Evolutionary conservation across 192 early-diverging fungal species (phyloP).

Genomic region (Dissophora ornata): DNA sequence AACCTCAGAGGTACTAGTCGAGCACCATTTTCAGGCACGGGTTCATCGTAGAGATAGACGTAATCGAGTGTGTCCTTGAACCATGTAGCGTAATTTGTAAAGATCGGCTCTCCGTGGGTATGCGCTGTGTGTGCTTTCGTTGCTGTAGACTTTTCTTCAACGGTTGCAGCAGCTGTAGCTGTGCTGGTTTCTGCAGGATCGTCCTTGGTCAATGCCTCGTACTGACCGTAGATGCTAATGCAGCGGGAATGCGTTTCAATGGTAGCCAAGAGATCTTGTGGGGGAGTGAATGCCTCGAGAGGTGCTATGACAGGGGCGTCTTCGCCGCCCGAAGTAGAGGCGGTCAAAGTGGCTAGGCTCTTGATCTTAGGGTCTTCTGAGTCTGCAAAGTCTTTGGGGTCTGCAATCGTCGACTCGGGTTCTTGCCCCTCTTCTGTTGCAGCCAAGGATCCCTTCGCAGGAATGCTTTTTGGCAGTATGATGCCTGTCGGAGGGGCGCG

Average conservation of each 20-base stretch:
- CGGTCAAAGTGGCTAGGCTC: slow-evolving; percentile 5
- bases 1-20: slow-evolving; percentile 38
- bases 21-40: slow-evolving; percentile 22
- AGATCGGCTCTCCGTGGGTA: slow-evolving; percentile 39
- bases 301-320: slow-evolving; percentile 43
- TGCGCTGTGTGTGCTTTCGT: slow-evolving; percentile 7
- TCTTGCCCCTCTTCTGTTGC: too few species aligned
- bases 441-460: not conserved
- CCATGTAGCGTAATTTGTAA: slow-evolving; percentile 53
- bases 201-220: slow-evolving; percentile 41
- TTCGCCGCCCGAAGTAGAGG: slow-evolving; percentile 8
- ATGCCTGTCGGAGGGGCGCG: slow-evolving; percentile 46
- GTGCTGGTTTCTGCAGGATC: slow-evolving; percentile 15
- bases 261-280: slow-evolving; percentile 15
- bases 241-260: slow-evolving; percentile 34
- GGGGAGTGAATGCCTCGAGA: slow-evolving; percentile 43
- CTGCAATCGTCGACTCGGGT: slow-evolving; percentile 16
- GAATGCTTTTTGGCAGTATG: slow-evolving; percentile 9
- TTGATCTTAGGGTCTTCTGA: slow-evolving; percentile 44
- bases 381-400: slow-evolving; percentile 10
- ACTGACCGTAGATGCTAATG: slow-evolving; percentile 51
- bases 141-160: slow-evolving; percentile 26
- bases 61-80: slow-evolving; percentile 54
- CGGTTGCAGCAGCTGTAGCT: not conserved
- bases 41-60: slow-evolving; percentile 41